Conservation (phyloP, 192 early-diverging fungal genomes). For the Allomyces macrogynus region DNA sequence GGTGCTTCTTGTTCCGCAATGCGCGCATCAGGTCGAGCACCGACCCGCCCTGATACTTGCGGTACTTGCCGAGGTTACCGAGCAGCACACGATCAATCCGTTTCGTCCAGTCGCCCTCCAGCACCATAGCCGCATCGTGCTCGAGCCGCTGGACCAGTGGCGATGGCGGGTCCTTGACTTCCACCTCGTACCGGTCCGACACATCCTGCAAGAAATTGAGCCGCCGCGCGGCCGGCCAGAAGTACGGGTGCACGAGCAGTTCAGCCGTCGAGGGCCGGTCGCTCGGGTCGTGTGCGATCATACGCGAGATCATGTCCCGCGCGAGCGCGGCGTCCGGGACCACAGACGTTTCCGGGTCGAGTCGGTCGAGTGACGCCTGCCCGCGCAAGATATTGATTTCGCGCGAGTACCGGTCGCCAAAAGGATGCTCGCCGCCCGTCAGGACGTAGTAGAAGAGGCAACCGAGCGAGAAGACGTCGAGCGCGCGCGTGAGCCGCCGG, state of each 20-base stretch:
- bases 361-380: constrained; percentile 42
- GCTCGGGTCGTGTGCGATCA: constrained; percentile 57
- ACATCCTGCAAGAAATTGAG: constrained; percentile 83
- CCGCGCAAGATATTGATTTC: constrained; percentile 77
- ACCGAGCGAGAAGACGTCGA: constrained; percentile 94
- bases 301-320: constrained; percentile 71
- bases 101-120: constrained; percentile 57
- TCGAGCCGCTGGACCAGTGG: constrained; percentile 46
- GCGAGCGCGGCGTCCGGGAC: constrained; percentile 60
- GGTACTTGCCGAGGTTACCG: constrained; percentile 71
- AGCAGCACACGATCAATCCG: constrained; percentile 46
- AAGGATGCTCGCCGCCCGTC: constrained; percentile 78
- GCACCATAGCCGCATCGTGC: constrained; percentile 25
- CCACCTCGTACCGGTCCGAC: constrained; percentile 83
- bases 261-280: constrained; percentile 59
- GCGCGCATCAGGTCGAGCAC: constrained; percentile 76
- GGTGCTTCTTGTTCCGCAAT: constrained; percentile 93
- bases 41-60: constrained; percentile 72
- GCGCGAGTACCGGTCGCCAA: constrained; percentile 74
- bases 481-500: constrained; percentile 51
- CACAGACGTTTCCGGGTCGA: constrained; percentile 29
- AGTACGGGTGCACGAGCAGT: constrained; percentile 81
- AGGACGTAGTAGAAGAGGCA: constrained; percentile 91
- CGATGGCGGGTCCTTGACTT: constrained; percentile 50
- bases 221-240: constrained; percentile 71